Base-by-base conservation (phyloP, 2,329 filamentous ascomycete genomes). In the Microthyrium microscopicum region DNA sequence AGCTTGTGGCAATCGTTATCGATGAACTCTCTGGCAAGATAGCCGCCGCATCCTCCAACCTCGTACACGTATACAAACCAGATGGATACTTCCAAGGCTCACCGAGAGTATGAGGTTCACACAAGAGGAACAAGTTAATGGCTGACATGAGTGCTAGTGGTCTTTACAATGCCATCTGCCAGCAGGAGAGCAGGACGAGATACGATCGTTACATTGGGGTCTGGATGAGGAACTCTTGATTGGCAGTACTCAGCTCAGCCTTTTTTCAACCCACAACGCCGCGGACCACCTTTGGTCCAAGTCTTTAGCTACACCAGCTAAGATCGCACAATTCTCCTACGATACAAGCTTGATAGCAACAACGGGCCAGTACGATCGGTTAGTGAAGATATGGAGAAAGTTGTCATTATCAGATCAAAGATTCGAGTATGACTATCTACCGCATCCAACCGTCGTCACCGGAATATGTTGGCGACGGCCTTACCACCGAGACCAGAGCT, bases 301-400 rank as follows among this genome's bases (percentile, higher is more conserved):
- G 49, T 52, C 60, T 26, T 62, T 95, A 5, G 77, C 85, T 3
- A 84, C 69, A 46, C 66, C 76, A 0, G 72, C 72, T 24, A 79
- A 79, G 47, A 70, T 77, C 37, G 84, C 84, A 3, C 62, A 67
- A 6, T 73, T 94, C 43, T 93, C 87, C 2, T 82, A 82, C 41
- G 87, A 93, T 52, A 85, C 82, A 9, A 75, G 76, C 15, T 73
- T 92, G 39, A 82, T 95, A 34, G 87, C 84, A 13, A 85, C 81
- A 2, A 70, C 79, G 9, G 79, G 83, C 26, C 61, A 66, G 31
- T 72, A 81, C 49, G 89, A 95, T 53, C 68, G 77, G 33, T 60
- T 95, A 15, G 74, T 92, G 43, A 95, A 98, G 57, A 70, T 95
- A 45, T 98, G 91, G 89, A 73, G 84, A 41, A 70, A 87, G 34